Evolutionary conservation across 2,329 filamentous ascomycete species (phyloP), one percentile per base, ranked within the genome.

Genomic region (Penicillium sp.): DNA sequence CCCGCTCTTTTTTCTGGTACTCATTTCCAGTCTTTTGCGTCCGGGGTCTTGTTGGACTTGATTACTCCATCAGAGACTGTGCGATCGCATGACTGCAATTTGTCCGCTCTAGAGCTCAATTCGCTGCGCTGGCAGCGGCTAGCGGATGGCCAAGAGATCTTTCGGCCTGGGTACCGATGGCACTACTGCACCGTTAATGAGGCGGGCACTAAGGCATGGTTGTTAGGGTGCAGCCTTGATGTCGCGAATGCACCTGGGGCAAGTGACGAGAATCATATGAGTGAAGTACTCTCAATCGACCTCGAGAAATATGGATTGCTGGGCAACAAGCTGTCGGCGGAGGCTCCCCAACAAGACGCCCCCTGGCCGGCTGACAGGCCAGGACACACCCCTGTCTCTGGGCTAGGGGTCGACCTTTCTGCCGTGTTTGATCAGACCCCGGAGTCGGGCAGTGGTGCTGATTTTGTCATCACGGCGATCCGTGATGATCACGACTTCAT

Each of bases 101-200:
- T 99, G 18, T 96, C 91, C 0, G 90, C 91, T 3, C 77, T 99
- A 21, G 94, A 99, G 63, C 79, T 99, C 9, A 88, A 89, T 51
- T 88, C 89, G 0, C 76, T 97, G 43, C 87, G 92, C 41, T 99
- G 94, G 94, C 91, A 96, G 71, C 95, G 92, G 68, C 80, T 99
- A 15, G 94, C 93, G 1, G 93, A 97, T 65, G 94, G 94, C 3
- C 88, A 90, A 43, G 94, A 99, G 68, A 87, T 99, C 27, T 99
- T 97, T 75, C 89, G 89, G 61, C 79, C 86, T 0, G 90, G 89
- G n/a, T 97, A 94, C 70, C 85, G 93, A 53, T 99, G 94, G 94
- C 93, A 97, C 71, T 99, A 99, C 69, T 97, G 94, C 70, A 96
- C 91, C 3, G 89, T 97, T 74, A 95, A 97, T 68, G 87, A 94